Evolutionary conservation across 768 basidiomycete species (phyloP), one percentile per base, ranked within the genome.

Genomic region (Boletus sp.): DNA sequence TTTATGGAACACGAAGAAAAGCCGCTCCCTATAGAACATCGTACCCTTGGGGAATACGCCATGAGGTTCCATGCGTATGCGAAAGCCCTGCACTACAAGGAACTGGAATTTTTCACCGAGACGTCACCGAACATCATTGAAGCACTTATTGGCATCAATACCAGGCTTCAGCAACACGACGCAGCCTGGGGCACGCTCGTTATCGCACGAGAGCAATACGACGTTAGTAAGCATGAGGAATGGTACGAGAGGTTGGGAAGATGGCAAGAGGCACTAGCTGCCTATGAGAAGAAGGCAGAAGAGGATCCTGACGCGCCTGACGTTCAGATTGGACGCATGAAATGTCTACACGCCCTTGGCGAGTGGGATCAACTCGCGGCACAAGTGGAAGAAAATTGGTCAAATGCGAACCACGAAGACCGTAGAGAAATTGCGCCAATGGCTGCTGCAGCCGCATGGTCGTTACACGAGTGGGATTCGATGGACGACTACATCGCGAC

Each of bases 1-100:
- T 98, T 98, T 70, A 96, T 98, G 91, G 97, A 98, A 70, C 96
- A 98, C 62, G 95, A 98, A 71, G 97, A 98, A 65, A 96, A 96
- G 65, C 82, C 90, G 1, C 77, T 98, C 1, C 93, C 93, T 2
- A 97, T 98, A 56, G 93, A 97, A 62, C 87, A 94, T 62, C 83
- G 91, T 48, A 92, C 90, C 13, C 82, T 98, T 14, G 97, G 96
- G 35, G 91, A 94, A 64, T 93, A 95, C 65, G 94, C 97, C 0
- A 83, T 91, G 75, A 88, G 87, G 59, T 93, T 90, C 70, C 88
- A 92, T 70, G 95, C 95, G 0, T 98, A 93, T 61, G 97, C 97
- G 4, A 98, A 98, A 69, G 95, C 96, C 0, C 79, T 99, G 27
- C 97, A 99, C 69, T 99, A 98, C 77, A 98, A 98, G 70, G 97